These are phyloP conservation scores for Arthrinium phaeospermum DNA, from an alignment of 2,329 filamentous ascomycete species.

Conservation along the genomic window DNA sequence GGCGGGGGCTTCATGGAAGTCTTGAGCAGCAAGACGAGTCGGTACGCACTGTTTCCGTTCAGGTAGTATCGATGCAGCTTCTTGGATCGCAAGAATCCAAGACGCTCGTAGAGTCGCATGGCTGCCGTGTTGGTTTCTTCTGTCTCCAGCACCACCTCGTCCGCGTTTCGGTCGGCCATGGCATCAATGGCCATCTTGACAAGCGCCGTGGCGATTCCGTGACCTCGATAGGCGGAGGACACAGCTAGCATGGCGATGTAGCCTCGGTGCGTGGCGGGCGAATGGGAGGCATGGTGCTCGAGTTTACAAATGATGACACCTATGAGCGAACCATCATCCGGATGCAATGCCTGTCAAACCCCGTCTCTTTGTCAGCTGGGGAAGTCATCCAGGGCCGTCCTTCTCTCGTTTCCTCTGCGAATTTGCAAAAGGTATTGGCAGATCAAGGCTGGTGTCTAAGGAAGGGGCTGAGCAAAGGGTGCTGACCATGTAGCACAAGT, in stretches of 20 bases:
- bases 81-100: constrained; percentile 92
- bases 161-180: constrained; percentile 83
- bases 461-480: not conserved
- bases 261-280: constrained; percentile 74
- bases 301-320: constrained; percentile 96
- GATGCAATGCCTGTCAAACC: constrained; percentile 60
- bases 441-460: not conserved
- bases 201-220: constrained; percentile 85
- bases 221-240: constrained; percentile 76
- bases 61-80: constrained; percentile 93
- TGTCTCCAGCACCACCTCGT: constrained; percentile 95
- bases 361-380: not conserved
- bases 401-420: not conserved
- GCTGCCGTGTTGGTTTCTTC: constrained; percentile 91
- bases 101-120: constrained; percentile 88
- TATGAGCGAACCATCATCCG: constrained; percentile 68
- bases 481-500: constrained; percentile 91
- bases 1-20: constrained; percentile 32
- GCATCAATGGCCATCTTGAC: constrained; percentile 91
- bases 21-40: constrained; percentile 82
- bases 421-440: not conserved
- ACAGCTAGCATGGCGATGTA: constrained; percentile 99
- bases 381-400: not conserved
- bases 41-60: constrained; percentile 93
- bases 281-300: constrained; percentile 85